These are phyloP conservation scores for Coniella lustricola DNA, from an alignment of 2,329 filamentous ascomycete species.

Conservation along the genomic window DNA sequence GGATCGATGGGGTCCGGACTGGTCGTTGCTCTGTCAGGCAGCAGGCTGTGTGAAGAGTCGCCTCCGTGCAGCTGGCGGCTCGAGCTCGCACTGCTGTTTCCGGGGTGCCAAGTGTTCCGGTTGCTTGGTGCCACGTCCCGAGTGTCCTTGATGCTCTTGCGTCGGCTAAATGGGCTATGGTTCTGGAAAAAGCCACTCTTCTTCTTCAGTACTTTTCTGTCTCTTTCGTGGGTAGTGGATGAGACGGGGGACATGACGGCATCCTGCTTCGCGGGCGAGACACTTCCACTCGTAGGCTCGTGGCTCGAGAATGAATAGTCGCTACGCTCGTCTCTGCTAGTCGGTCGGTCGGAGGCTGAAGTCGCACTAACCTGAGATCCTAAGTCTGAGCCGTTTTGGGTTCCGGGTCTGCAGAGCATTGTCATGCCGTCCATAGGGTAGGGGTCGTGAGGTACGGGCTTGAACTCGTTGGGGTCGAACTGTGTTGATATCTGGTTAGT, in stretches of 20 bases:
- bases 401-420: slow-evolving; percentile 78
- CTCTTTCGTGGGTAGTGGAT: slow-evolving; percentile 43
- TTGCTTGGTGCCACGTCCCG: slow-evolving; percentile 51
- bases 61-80: slow-evolving; percentile 34
- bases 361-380: slow-evolving; percentile 33
- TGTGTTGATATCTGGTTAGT: slow-evolving; percentile 22
- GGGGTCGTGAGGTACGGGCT: slow-evolving; percentile 78
- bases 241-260: slow-evolving; percentile 23
- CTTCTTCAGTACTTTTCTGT: slow-evolving; percentile 62
- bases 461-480: slow-evolving; percentile 53
- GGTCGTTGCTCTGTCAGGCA: slow-evolving; percentile 35
- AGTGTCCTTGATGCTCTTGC: slow-evolving; percentile 84
- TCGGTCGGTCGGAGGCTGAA: slow-evolving; percentile 60
- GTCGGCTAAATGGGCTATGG: slow-evolving; percentile 74
- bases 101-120: slow-evolving; percentile 54
- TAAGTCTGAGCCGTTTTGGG: slow-evolving; percentile 55
- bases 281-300: slow-evolving; percentile 67
- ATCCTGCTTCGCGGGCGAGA: slow-evolving; percentile 65
- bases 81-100: slow-evolving; percentile 17
- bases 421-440: slow-evolving; percentile 97
- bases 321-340: slow-evolving; percentile 82
- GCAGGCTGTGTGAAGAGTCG: slow-evolving; percentile 31
- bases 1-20: slow-evolving; percentile 88
- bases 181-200: slow-evolving; percentile 89
- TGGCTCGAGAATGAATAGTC: slow-evolving; percentile 86